Evolutionary conservation across 139 green algal genomes (phyloP).

Genomic region (Chlamydomonas applanata): DNA sequence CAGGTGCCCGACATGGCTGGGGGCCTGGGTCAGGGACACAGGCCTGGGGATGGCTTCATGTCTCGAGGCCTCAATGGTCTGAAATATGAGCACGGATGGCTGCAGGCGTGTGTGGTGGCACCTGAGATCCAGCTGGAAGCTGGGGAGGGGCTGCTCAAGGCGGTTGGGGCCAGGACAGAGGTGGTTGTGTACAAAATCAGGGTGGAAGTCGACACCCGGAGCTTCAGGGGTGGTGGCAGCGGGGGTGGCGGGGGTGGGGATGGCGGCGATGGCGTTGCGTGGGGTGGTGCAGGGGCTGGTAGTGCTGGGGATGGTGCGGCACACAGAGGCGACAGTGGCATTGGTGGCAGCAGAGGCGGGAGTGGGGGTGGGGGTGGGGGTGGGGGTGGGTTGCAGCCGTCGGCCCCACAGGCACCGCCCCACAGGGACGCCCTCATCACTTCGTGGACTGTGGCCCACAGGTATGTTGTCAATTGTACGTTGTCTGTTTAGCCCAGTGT

Average conservation of each 20-base stretch:
- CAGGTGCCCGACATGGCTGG: too few species aligned
- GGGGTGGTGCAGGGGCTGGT: constrained; percentile 3
- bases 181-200: constrained; percentile 70
- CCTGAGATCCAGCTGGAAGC: constrained; percentile 50
- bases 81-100: constrained; percentile 13
- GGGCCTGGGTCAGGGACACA: too few species aligned
- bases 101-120: constrained; percentile 45
- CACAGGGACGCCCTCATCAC: constrained; percentile 4
- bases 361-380: too few species aligned
- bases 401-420: background rate
- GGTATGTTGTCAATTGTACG: background rate
- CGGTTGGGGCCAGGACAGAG: constrained; percentile 29
- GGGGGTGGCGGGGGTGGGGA: background rate
- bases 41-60: too few species aligned
- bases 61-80: too few species aligned
- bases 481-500: constrained; percentile 3
- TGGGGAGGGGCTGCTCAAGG: background rate
- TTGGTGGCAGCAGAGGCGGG: background rate
- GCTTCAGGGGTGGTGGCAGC: background rate
- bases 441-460: background rate
- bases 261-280: background rate
- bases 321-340: background rate
- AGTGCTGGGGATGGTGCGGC: constrained; percentile 6
- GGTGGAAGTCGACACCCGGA: constrained; percentile 44
- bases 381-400: too few species aligned